Percentiles rank a stretch among this genome's conserved stretches.
These are phyloP conservation scores for Nakazawaea siamensis DNA, from an alignment of 805 yeast genomes.

Conservation along the genomic window DNA sequence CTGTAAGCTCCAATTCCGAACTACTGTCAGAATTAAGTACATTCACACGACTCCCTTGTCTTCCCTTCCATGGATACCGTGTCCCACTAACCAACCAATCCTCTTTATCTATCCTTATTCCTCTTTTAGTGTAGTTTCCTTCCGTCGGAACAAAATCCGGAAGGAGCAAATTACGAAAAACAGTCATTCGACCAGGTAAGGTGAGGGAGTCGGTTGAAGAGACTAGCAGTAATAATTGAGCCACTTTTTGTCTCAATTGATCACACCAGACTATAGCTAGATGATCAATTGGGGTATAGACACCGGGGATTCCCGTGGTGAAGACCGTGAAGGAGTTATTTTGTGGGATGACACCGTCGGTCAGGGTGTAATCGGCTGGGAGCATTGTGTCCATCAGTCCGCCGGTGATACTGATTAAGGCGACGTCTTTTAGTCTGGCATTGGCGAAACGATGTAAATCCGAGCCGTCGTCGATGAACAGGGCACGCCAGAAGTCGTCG, in stretches of 20 bases:
- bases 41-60: too few relatives aligned
- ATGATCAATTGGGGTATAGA: slow-evolving; percentile 94
- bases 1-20: too few relatives aligned
- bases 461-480: slow-evolving; percentile 26
- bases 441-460: slow-evolving; percentile 27
- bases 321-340: slow-evolving; percentile 75
- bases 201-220: slow-evolving; percentile 39
- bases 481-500: slow-evolving; percentile 74
- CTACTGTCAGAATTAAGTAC: too few relatives aligned
- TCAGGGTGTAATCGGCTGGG: slow-evolving; percentile 84
- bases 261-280: slow-evolving; percentile 96
- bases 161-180: slow-evolving; percentile 31
- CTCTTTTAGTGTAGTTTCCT: too few relatives aligned
- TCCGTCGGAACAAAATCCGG: too few relatives aligned
- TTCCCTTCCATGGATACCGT: too few relatives aligned
- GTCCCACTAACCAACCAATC: too few relatives aligned
- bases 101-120: too few relatives aligned
- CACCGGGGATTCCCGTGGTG: slow-evolving; percentile 80
- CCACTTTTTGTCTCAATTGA: slow-evolving; percentile 63
- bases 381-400: slow-evolving; percentile 71
- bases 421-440: slow-evolving; percentile 43
- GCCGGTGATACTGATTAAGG: slow-evolving; percentile 83
- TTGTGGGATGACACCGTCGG: slow-evolving; percentile 64
- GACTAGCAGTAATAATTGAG: slow-evolving; percentile 49
- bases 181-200: slow-evolving; percentile 47